Base-by-base conservation (phyloP, 2,329 filamentous ascomycete genomes). In the Nakataea oryzae region DNA sequence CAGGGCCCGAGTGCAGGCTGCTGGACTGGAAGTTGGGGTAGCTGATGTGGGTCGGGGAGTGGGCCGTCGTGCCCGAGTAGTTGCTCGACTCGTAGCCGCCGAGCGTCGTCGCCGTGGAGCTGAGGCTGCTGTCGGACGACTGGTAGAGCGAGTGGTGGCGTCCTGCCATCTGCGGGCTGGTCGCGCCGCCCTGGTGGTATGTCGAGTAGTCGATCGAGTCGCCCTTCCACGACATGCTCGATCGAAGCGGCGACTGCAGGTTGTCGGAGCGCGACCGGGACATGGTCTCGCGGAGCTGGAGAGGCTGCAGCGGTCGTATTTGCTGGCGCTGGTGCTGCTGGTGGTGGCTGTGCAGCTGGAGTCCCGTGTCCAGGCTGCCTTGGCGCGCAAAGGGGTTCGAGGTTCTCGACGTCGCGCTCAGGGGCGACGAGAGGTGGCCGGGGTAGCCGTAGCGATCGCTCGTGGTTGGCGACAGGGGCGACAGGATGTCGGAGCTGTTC, bases 171-270 rank as follows among this genome's bases (percentile, higher is more conserved):
- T 74, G 75, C 3, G 82, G 78, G 67, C 79, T 83, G 8, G 47
- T 62, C 26, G 63, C 41, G 47, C 26, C 63, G 11, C 74, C 73
- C 21, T 73, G 74, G 58, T 79, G 76, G 67, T 83, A 85, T 13
- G 75, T 77, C 13, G 75, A 77, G 69, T 85, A 86, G 67, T 85
- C 82, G 62, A 86, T 78, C 1, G 80, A 75, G 64, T 84, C 81
- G 17, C 81, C 81, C 70, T 86, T 86, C 84, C 84, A 87, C 14
- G 83, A 81, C 81, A 86, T 83, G 68, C 80, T 83, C 12, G 83
- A 78, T 47, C 83, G 76, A 57, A 86, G 72, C 3, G 84, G 82
- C 17, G 83, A 86, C 63, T 86, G 82, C 17, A 85, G 70, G 13
- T 77, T 82, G 59, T 86, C 83, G 3, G 83, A 81, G 64, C 84